Percentiles rank a stretch among this genome's conserved stretches.
These are phyloP conservation scores for Boletus rex-veris DNA, from an alignment of 768 basidiomycete species.

Conservation along the genomic window DNA sequence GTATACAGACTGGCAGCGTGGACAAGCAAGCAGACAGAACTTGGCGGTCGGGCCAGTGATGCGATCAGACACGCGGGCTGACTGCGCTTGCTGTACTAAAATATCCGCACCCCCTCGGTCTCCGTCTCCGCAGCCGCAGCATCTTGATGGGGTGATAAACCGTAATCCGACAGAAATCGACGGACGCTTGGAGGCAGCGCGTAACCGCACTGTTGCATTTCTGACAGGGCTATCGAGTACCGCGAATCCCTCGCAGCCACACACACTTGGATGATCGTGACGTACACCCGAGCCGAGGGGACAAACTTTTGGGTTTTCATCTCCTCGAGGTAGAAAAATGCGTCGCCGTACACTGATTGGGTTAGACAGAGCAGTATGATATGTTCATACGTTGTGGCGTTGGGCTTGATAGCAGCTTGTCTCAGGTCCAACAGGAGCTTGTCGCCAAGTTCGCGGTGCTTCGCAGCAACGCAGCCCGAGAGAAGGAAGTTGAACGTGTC, in stretches of 20 bases:
- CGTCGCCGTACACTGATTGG: constrained; percentile 75
- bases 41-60: too few relatives aligned
- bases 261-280: constrained; percentile 57
- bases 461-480: constrained; percentile 54
- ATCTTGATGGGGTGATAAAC: constrained; percentile 2
- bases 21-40: too few relatives aligned
- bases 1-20: too few relatives aligned
- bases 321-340: constrained; percentile 85
- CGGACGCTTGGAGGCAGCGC: constrained; percentile 29
- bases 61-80: too few relatives aligned
- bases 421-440: constrained; percentile 66
- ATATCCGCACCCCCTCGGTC: background rate
- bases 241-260: constrained; percentile 54
- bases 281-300: constrained; percentile 58
- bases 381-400: constrained; percentile 60
- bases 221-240: constrained; percentile 60
- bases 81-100: background rate
- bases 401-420: constrained; percentile 48
- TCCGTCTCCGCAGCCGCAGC: background rate
- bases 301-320: constrained; percentile 64
- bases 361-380: constrained; percentile 70
- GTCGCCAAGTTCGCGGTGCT: constrained; percentile 66
- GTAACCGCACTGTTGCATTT: constrained; percentile 66
- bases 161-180: constrained; percentile 28
- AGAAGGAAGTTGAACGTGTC: constrained; percentile 71